Base-by-base conservation (phyloP, 305 asterid genomes). In the Fraxinus velutina region DNA sequence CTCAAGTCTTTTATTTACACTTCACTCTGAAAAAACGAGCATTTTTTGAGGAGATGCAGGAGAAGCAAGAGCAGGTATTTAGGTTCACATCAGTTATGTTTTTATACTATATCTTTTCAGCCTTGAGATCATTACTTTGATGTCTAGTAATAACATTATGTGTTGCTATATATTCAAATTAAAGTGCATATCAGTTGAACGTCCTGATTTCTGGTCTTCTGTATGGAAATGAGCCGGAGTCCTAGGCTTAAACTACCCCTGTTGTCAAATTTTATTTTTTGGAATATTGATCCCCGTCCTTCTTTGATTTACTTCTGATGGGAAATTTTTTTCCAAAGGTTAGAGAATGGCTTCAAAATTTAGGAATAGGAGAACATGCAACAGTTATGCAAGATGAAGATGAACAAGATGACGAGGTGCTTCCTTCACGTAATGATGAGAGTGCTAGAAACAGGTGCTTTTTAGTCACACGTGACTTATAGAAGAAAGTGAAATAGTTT, bases 41-140 rank as follows among this genome's bases (percentile, higher is more conserved):
- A 78, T 88, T 95, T 88, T 89, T 95, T 81, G 96, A 95, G 91
- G 99, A 95, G 90, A 92, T 95, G 57, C 98, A 95, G 33, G 99
- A 94, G 87, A 95, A 94, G 89, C 99, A 95, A 85, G 99, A 94
- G 84, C 99, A 95, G 99, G 98, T 95, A 88, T 80, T 81, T 47
- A 64, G 24, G 60, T 79, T 82, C 68, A 36, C 71, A 17, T n/a
- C 70, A 64, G 75, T 76, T 19, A 17, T 36, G 60, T 19, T 83
- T 42, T 42, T 72, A 73, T 76, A 30, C 71, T 21, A 44, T 60
- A n/a, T 44, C 62, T 57, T 66, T 37, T 64, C 34, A 24, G 73
- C 73, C 57, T 15, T 47, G 9, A 50, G 13, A 39, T 79, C n/a
- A 71, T 44, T 80, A 64, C 42, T 75, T 82, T 24, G 42, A 68